These are phyloP conservation scores for Allomyces javanicus DNA, from an alignment of 192 early-diverging fungal genomes.

Conservation along the genomic window DNA sequence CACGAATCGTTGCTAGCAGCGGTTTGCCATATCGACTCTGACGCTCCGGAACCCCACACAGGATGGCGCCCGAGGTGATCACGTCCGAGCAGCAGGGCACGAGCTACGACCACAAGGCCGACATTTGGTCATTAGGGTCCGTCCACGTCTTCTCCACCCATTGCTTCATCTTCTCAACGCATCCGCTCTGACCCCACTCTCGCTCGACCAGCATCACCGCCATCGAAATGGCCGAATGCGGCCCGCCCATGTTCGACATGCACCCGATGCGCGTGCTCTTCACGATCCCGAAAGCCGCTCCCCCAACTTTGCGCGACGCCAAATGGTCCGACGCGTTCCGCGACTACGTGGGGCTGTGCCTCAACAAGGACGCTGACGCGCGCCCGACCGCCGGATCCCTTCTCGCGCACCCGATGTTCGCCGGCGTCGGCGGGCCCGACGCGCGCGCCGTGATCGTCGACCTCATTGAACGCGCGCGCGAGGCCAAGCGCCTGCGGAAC, in stretches of 20 bases:
- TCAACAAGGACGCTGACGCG: conserved; percentile 51
- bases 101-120: conserved; percentile 4
- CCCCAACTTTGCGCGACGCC: conserved; percentile 45
- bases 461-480: background rate
- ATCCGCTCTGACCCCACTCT: conserved; percentile 23
- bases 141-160: conserved; percentile 50
- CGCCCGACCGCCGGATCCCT: conserved; percentile 46
- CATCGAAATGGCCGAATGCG: conserved; percentile 45
- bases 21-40: background rate
- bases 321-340: conserved; percentile 29
- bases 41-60: background rate
- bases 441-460: background rate
- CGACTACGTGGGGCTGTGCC: conserved; percentile 60
- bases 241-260: conserved; percentile 49
- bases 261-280: conserved; percentile 49
- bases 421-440: conserved; percentile 2
- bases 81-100: conserved; percentile 4
- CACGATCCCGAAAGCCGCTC: conserved; percentile 49
- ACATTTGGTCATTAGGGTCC: conserved; percentile 32
- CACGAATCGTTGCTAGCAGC: conserved; percentile 3
- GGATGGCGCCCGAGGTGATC: conserved; percentile 48
- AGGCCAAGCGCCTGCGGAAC: background rate
- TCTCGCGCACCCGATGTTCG: conserved; percentile 47
- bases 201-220: conserved; percentile 15
- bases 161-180: conserved; percentile 15